These are phyloP conservation scores for Auricularia cornea DNA, from an alignment of 768 basidiomycete species.

Conservation along the genomic window DNA sequence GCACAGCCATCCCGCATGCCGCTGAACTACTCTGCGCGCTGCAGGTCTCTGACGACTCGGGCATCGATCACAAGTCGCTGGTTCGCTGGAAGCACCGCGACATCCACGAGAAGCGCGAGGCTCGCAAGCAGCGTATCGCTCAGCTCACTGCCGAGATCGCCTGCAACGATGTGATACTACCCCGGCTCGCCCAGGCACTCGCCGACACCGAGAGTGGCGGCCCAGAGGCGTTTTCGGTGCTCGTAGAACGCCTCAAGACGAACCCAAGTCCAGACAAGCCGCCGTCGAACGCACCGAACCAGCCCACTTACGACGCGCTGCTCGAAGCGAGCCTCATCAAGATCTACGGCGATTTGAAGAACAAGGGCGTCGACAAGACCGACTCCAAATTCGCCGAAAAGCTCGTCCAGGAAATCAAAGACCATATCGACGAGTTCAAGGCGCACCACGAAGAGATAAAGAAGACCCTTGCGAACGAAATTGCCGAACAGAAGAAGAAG, in stretches of 20 bases:
- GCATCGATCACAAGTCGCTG: conserved; percentile 92
- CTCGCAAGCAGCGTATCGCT: conserved; percentile 65
- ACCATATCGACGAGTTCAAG: conserved; percentile 57
- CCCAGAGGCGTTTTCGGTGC: conserved; percentile 53
- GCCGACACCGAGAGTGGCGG: conserved; percentile 30
- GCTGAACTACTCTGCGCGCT: conserved; percentile 72
- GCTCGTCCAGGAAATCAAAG: conserved; percentile 52
- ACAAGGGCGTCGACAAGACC: conserved; percentile 51
- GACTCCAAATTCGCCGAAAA: conserved; percentile 46
- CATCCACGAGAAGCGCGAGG: conserved; percentile 94
- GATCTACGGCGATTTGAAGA: conserved; percentile 60
- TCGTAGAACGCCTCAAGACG: conserved; percentile 66
- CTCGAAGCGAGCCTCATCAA: conserved; percentile 64
- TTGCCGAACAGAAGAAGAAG: conserved; percentile 75
- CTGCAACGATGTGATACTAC: conserved; percentile 73
- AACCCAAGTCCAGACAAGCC: conserved; percentile 71
- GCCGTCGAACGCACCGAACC: conserved; percentile 53
- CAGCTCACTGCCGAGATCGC: conserved; percentile 69
- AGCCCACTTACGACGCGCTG: conserved; percentile 89
- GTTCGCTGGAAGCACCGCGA: conserved; percentile 97
- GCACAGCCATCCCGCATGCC: too few species aligned
- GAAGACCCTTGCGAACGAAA: conserved; percentile 53
- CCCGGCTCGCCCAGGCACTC: conserved; percentile 54
- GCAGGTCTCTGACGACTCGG: conserved; percentile 93
- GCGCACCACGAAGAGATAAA: conserved; percentile 56